phyloP scores from a whole-genome alignment of 306 rosid species.

The Begonia masoniana region DNA sequence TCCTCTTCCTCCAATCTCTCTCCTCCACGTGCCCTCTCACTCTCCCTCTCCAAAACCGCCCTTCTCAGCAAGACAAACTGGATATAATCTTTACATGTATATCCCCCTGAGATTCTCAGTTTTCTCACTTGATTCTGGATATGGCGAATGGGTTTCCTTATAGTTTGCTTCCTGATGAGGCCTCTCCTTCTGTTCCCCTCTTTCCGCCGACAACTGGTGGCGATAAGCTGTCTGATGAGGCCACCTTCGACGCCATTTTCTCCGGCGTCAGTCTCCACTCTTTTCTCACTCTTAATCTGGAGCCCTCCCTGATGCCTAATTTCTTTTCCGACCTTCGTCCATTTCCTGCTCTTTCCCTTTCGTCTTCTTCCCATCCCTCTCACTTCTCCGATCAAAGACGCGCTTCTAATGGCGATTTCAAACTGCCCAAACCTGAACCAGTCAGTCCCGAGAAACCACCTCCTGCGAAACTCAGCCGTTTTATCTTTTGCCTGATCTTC shows the following conservation, averaged over 20 bases:
- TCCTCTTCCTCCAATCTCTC: constrained; percentile 3
- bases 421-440: constrained; percentile 21
- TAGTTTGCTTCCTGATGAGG: not conserved
- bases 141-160: constrained; percentile 9
- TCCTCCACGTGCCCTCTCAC: constrained; percentile 19
- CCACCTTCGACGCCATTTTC: constrained; percentile 32
- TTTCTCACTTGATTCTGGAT: not conserved
- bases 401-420: not conserved
- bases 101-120: not conserved
- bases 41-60: not conserved
- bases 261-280: constrained; percentile 39
- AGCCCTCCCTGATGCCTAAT: not conserved
- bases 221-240: constrained; percentile 4
- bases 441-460: not conserved
- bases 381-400: constrained; percentile 1
- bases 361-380: not conserved
- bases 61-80: not conserved
- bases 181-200: not conserved
- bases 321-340: constrained; percentile 1
- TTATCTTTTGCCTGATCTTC: constrained; percentile 40
- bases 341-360: constrained; percentile 9
- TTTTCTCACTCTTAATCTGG: constrained; percentile 19
- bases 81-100: not conserved
- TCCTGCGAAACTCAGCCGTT: constrained; percentile 1
- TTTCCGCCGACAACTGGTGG: not conserved